Percentiles rank a stretch among this genome's conserved stretches.
Conservation (phyloP, 202 grass and related monocot species). For the Zizania palustris region DNA sequence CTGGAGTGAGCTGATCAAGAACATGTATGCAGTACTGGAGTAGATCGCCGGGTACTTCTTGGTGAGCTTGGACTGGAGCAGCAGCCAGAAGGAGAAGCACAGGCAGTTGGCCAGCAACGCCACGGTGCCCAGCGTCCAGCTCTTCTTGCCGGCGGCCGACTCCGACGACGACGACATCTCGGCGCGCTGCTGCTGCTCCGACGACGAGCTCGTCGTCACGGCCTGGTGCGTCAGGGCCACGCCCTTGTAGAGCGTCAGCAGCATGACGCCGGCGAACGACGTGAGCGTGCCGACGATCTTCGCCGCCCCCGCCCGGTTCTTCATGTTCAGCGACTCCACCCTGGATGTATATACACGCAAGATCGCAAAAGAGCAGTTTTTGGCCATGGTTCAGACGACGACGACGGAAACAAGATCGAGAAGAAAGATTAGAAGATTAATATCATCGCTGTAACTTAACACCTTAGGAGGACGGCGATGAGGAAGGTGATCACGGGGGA, state of each 20-base stretch:
- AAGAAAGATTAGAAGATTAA: no score
- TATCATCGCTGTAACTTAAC: no score
- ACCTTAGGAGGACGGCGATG: slow-evolving; percentile 58
- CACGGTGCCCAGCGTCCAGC: slow-evolving; percentile 61
- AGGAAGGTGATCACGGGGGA: slow-evolving; percentile 73
- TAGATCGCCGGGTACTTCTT: slow-evolving; percentile 72
- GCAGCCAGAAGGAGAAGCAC: slow-evolving; percentile 74
- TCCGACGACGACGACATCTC: neutral
- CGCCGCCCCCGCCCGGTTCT: slow-evolving; percentile 61
- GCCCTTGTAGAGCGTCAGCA: slow-evolving; percentile 81
- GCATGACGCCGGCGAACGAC: slow-evolving; percentile 61
- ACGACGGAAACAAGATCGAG: neutral
- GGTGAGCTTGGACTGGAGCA: slow-evolving; percentile 59
- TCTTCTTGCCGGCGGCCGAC: slow-evolving; percentile 48
- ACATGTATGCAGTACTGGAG: slow-evolving; percentile 61
- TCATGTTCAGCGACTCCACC: slow-evolving; percentile 75
- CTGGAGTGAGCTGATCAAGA: slow-evolving; percentile 67
- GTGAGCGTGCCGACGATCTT: slow-evolving; percentile 59
- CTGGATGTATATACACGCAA: slow-evolving; percentile 51
- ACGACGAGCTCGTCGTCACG: slow-evolving; percentile 18
- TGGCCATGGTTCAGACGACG: neutral
- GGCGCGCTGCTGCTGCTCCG: slow-evolving; percentile 42
- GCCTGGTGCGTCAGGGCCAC: slow-evolving; percentile 54
- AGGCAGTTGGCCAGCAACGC: slow-evolving; percentile 61
- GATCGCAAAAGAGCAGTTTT: neutral